These are phyloP conservation scores for Ogataea siamensis DNA, from an alignment of 805 yeast species.

Conservation along the genomic window DNA sequence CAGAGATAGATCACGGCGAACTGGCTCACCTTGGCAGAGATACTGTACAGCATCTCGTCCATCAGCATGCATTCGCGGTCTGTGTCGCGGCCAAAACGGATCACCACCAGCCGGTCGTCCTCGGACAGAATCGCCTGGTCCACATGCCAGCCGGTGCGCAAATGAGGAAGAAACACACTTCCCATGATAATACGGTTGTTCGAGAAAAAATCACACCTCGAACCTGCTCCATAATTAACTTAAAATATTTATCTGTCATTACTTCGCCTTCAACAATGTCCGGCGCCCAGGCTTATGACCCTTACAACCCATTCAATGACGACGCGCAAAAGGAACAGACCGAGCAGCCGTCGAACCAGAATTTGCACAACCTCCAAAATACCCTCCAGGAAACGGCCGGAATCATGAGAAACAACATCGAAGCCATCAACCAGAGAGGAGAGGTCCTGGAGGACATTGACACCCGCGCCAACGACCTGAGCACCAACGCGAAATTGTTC, in stretches of 20 bases:
- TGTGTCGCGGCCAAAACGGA: constrained; percentile 81
- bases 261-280: constrained; percentile 24
- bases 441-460: constrained; percentile 90
- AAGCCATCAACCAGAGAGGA: constrained; percentile 92
- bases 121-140: constrained; percentile 95
- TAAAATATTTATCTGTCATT: background rate
- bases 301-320: constrained; percentile 35
- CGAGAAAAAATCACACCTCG: constrained; percentile 1
- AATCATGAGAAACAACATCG: constrained; percentile 95
- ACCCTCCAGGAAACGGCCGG: constrained; percentile 79
- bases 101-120: constrained; percentile 81
- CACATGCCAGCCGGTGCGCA: constrained; percentile 91
- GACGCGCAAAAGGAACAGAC: constrained; percentile 28
- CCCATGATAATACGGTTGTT: constrained; percentile 51
- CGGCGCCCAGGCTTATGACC: constrained; percentile 35
- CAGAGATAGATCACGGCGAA: constrained; percentile 88
- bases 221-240: background rate
- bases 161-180: constrained; percentile 76
- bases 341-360: constrained; percentile 19
- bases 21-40: constrained; percentile 81
- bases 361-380: constrained; percentile 31
- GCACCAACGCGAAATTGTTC: constrained; percentile 90
- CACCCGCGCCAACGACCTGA: constrained; percentile 89
- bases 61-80: constrained; percentile 81
- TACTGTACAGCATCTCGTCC: constrained; percentile 79